Evolutionary conservation across 768 basidiomycete species (phyloP).

Genomic region (Termitomyces sp.): DNA sequence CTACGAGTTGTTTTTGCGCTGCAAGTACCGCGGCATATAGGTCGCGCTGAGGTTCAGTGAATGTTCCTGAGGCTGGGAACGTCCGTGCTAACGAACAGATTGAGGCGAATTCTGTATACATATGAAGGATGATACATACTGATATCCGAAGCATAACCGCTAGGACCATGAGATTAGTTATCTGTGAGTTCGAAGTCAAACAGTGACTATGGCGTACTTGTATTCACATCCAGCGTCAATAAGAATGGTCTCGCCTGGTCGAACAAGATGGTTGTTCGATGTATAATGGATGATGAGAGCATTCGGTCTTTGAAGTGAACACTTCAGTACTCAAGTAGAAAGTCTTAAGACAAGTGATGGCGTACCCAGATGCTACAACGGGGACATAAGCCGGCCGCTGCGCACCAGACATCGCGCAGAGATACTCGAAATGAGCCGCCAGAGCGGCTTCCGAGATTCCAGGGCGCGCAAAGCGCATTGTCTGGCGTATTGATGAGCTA

Average conservation of each 20-base stretch:
- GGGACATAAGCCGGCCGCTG: constrained; percentile 96
- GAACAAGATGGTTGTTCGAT: constrained; percentile 77
- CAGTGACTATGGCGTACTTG: constrained; percentile 50
- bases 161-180: constrained; percentile 25
- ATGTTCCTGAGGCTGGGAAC: constrained; percentile 81
- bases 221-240: constrained; percentile 94
- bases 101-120: constrained; percentile 1
- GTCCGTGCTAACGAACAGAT: constrained; percentile 60
- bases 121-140: constrained; percentile 44
- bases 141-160: constrained; percentile 94
- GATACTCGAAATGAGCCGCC: constrained; percentile 86
- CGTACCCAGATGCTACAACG: constrained; percentile 92
- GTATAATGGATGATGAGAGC: constrained; percentile 94
- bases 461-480: constrained; percentile 71
- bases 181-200: not conserved
- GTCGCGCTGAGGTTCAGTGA: constrained; percentile 76
- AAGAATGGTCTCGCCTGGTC: constrained; percentile 71
- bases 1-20: constrained; percentile 66
- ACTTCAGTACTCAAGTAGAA: not conserved
- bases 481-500: constrained; percentile 38
- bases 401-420: constrained; percentile 74
- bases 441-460: constrained; percentile 39
- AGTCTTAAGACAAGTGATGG: not conserved
- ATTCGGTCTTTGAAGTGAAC: constrained; percentile 56
- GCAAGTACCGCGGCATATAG: constrained; percentile 79